phyloP scores from a whole-genome alignment of 768 basidiomycete genomes.

The Suillus subluteus region DNA sequence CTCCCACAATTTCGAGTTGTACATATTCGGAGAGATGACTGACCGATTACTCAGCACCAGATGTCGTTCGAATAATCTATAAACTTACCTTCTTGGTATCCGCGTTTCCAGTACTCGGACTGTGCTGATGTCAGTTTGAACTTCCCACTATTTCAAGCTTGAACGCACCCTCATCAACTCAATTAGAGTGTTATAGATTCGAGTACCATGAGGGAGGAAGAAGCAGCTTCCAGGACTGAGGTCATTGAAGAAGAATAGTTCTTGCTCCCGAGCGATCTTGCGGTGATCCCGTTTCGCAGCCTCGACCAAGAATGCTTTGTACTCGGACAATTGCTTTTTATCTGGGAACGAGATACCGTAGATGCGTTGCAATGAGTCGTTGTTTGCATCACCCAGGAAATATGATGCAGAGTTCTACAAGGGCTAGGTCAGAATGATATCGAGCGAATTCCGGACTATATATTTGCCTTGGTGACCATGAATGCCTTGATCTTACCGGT shows the following conservation, averaged over 20 bases:
- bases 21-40: constrained; percentile 99
- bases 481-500: constrained; percentile 98
- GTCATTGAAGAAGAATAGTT: constrained; percentile 98
- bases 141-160: constrained; percentile 11
- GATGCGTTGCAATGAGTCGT: constrained; percentile 93
- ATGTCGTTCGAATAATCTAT: not conserved
- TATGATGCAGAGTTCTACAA: constrained; percentile 93
- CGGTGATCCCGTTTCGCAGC: constrained; percentile 98
- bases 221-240: constrained; percentile 93
- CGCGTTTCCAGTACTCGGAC: constrained; percentile 93
- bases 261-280: constrained; percentile 97
- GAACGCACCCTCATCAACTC: constrained; percentile 84
- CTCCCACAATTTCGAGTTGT: constrained; percentile 95
- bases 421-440: not conserved
- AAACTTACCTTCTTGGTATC: constrained; percentile 83
- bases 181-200: constrained; percentile 93
- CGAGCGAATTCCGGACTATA: not conserved
- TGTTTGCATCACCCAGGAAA: constrained; percentile 92
- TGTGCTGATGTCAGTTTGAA: constrained; percentile 33
- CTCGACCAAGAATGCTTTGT: constrained; percentile 95
- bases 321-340: constrained; percentile 90
- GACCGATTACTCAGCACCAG: constrained; percentile 9
- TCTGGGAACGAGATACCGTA: constrained; percentile 99
- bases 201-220: constrained; percentile 95
- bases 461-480: constrained; percentile 87